Evolutionary conservation across 306 rosid species (phyloP), one percentile per base, ranked within the genome.

Genomic region (Prunus salicina): DNA sequence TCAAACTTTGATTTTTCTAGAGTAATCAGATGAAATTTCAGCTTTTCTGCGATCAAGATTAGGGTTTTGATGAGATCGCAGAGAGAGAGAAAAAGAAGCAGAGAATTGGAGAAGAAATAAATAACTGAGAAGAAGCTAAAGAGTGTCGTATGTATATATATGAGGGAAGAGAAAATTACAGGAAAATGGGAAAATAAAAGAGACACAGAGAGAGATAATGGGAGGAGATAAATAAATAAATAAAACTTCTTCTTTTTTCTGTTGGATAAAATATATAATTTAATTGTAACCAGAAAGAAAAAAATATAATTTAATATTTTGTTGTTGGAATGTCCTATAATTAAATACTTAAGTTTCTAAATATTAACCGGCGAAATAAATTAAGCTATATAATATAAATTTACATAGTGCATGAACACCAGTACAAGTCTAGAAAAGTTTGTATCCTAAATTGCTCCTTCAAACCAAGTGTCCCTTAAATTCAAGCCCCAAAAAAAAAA

Each of bases 91-190:
- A 50, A 34, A 83, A 53, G 78, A 50, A 67, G 77, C 55, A 86
- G 69, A 69, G 73, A 74, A 73, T 58, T 47, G 76, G 81, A 80
- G 86, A 74, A 79, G 82, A 82, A 85, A 63, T 79, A 72, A 73
- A 83, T 61, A 84, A 87, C 85, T 72, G 63, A 78, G 84, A 65
- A 81, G 81, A 57, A 52, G 79, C 77, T 58, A 76, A 51, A 51
- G 65, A 47, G 81, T 72, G 63, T 58, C 60, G 47, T 51, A 25
- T 73, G 69, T 76, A 76, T 80, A 79, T 58, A 76, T 80, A 79
- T 58, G 41, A 45, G 18, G 32, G 52, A 10, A 6, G 5, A 47
- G 28, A 56, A 67, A 69, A 60, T 19, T 49, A n/a, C 24, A 11
- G 41, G 25, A 61, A 38, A 60, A 55, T 11, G 27, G 22, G 61